A percentile compares a stretch with the other conserved stretches of the same genome.
phyloP scores from a whole-genome alignment of 148 eudicot genomes.

The Silene latifolia region DNA sequence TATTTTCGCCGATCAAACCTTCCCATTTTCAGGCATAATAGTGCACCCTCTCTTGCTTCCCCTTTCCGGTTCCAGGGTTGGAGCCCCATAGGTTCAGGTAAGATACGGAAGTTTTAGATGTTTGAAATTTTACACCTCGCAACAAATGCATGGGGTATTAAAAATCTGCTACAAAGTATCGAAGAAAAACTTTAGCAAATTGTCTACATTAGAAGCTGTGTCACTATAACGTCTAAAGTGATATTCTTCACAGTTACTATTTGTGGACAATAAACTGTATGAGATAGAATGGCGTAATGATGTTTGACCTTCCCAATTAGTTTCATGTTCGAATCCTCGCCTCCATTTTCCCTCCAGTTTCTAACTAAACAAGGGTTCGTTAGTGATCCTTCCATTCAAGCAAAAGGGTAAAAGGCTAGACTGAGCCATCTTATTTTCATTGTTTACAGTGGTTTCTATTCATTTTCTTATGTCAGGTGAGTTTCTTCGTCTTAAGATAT shows the following conservation, averaged over 20 bases:
- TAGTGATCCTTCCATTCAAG: neutral
- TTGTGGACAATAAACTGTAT: neutral
- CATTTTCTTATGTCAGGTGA: neutral
- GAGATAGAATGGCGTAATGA: neutral
- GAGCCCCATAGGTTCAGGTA: constrained; percentile 81
- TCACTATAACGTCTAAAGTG: neutral
- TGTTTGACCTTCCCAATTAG: neutral
- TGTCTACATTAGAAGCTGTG: neutral
- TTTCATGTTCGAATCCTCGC: neutral
- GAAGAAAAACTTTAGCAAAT: neutral
- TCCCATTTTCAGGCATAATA: constrained; percentile 66
- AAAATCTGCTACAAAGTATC: neutral
- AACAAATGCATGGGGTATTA: neutral
- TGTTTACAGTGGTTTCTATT: neutral
- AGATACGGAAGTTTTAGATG: constrained; percentile 16
- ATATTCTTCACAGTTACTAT: neutral
- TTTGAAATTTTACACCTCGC: neutral
- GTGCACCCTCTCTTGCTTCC: constrained; percentile 49
- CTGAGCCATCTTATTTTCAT: neutral
- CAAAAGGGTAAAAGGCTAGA: neutral
- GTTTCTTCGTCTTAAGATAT: constrained; percentile 1
- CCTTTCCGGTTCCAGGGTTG: constrained; percentile 69
- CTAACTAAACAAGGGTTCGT: neutral
- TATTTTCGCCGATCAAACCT: constrained; percentile 54
- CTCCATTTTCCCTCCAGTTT: neutral